Evolutionary conservation across 495 filamentous ascomycete genomes (phyloP), one percentile per base, ranked within the genome.

Genomic region (Penicillium samsonianum): DNA sequence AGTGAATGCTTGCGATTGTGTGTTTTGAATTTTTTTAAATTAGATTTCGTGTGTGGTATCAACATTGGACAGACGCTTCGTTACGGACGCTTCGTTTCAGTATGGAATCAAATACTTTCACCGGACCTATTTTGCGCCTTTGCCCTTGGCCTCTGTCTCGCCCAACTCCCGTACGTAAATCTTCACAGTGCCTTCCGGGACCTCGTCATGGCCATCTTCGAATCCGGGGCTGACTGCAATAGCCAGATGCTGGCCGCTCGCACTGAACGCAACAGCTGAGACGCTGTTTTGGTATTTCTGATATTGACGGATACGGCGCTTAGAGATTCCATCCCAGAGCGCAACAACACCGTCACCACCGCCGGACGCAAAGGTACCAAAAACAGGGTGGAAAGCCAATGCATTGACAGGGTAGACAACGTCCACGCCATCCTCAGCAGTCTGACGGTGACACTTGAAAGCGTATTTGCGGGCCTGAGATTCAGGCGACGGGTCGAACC

Each of bases 381-480:
- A 84, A 5, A 90, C 72, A 1, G 94, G 92, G 76, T 98, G 93
- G 74, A 96, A 98, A 1, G 91, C 83, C 0, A 98, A 81, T 12
- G 93, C 87, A 72, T 98, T 95, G 63, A 98, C 93, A 0, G 94
- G 94, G 67, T 94, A 98, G 8, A 98, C 91, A 10, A 97, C 80
- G 68, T 98, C 94, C 8, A 86, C 78, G 28, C 87, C 88, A 44
- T 90, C 84, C 2, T 67, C 65, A 8, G 76, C 74, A 1, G 74
- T 74, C 71, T 94, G 88, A 11, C 94, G 86, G 73, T 98, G 94
- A 73, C 94, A 98, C 70, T 98, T 98, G 80, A 98, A 98, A 10
- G 94, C 94, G 77, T 97, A 98, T 65, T 96, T 98, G 54, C 92
- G 81, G 17, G 88, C 87, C 71, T 97, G 91, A 4, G 89, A 91